phyloP scores from a whole-genome alignment of 441 rosid species.

The Erysimum cheiri region DNA sequence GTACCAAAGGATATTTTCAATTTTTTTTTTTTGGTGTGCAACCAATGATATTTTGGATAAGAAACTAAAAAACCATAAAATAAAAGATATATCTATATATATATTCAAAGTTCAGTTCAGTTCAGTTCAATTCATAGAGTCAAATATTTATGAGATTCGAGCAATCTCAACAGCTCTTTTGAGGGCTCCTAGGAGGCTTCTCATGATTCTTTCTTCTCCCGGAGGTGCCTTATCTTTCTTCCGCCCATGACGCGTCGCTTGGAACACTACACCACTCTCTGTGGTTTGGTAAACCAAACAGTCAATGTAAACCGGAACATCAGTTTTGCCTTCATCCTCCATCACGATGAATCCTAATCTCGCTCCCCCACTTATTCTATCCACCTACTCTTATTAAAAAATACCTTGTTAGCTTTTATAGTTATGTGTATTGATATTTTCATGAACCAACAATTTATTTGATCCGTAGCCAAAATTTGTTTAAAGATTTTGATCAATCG shows the following conservation, averaged over 20 bases:
- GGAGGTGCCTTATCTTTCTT: slow-evolving; percentile 75
- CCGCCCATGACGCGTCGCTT: slow-evolving; percentile 79
- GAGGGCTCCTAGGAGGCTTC: slow-evolving; percentile 82
- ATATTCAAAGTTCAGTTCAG: too few species aligned
- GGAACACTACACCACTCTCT: slow-evolving; percentile 51
- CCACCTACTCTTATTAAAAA: slow-evolving; percentile 53
- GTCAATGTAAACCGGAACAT: slow-evolving; percentile 84
- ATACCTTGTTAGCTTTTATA: not conserved
- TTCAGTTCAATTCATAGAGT: not conserved
- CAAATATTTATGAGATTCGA: slow-evolving; percentile 34
- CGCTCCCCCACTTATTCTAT: slow-evolving; percentile 82
- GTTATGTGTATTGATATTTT: not conserved
- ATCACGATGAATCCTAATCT: slow-evolving; percentile 85
- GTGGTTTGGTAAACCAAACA: slow-evolving; percentile 75
- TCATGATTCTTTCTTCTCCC: slow-evolving; percentile 92
- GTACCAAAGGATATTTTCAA: too few species aligned
- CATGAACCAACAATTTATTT: not conserved
- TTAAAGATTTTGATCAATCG: not conserved
- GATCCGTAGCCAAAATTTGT: not conserved
- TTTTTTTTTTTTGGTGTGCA: too few species aligned
- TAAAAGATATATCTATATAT: not conserved
- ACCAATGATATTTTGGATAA: not conserved
- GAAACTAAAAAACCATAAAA: not conserved
- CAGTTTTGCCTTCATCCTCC: slow-evolving; percentile 78
- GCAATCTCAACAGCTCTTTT: slow-evolving; percentile 74